Conservation (phyloP, 352 stramenopile species). For the Phytophthora hybrid region DNA sequence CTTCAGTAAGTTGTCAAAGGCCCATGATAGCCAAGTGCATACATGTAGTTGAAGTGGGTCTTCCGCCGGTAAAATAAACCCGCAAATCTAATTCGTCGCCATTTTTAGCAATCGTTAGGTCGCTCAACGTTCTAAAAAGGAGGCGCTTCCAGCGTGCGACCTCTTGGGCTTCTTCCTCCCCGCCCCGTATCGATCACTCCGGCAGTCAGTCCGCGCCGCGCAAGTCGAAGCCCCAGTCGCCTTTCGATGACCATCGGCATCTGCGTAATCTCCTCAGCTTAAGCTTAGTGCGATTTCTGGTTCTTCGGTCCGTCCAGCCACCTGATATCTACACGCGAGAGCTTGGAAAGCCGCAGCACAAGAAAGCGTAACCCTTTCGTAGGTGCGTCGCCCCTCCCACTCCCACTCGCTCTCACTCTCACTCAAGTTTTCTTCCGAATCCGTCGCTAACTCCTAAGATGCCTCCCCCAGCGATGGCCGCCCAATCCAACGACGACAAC, state of each 20-base stretch:
- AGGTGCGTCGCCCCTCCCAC: neutral
- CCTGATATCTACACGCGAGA: constrained; percentile 30
- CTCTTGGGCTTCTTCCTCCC: constrained; percentile 24
- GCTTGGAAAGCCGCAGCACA: constrained; percentile 34
- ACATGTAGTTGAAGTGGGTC: constrained; percentile 3
- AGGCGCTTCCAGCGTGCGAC: constrained; percentile 16
- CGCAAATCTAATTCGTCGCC: constrained; percentile 21
- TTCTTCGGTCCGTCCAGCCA: constrained; percentile 10
- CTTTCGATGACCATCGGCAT: constrained; percentile 19
- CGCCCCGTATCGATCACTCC: neutral
- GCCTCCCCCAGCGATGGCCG: constrained; percentile 7
- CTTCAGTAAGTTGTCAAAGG: neutral
- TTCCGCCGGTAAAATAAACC: neutral
- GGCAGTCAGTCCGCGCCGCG: constrained; percentile 11
- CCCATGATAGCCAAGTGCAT: neutral
- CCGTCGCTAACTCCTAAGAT: neutral
- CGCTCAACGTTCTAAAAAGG: constrained; percentile 30
- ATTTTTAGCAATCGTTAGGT: constrained; percentile 23
- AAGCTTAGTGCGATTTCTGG: constrained; percentile 2
- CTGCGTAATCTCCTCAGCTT: neutral
- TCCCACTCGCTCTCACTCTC: constrained; percentile 6
- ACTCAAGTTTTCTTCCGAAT: constrained; percentile 31
- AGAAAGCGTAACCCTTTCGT: neutral
- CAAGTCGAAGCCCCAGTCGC: constrained; percentile 6
- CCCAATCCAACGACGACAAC: constrained; percentile 1